phyloP scores from a whole-genome alignment of 768 basidiomycete genomes.

The Trametes sanguinea region DNA sequence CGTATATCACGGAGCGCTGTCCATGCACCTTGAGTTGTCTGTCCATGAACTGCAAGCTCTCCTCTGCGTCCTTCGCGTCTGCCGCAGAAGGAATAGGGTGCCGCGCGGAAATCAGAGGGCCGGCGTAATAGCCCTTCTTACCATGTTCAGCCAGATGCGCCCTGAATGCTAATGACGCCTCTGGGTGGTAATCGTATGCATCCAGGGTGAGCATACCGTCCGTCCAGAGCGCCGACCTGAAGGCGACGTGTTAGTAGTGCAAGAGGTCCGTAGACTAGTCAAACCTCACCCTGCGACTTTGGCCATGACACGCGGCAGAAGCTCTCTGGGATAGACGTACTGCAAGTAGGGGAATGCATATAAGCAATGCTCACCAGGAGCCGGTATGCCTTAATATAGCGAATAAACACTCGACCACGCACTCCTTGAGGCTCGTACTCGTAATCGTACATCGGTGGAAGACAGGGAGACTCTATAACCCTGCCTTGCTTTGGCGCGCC shows the following conservation, averaged over 20 bases:
- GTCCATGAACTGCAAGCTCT: conserved; percentile 21
- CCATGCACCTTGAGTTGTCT: conserved; percentile 16
- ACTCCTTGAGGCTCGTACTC: conserved; percentile 9
- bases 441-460: conserved; percentile 11
- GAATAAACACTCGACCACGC: neutral
- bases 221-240: neutral
- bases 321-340: too few species aligned
- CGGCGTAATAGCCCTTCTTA: conserved; percentile 15
- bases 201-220: conserved; percentile 6
- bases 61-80: neutral
- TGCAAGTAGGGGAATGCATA: too few species aligned
- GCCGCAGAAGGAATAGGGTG: neutral
- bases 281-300: too few species aligned
- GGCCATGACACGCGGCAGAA: too few species aligned
- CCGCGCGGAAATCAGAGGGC: conserved; percentile 15
- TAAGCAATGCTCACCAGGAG: too few species aligned
- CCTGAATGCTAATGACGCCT: neutral
- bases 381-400: too few species aligned
- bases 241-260: too few species aligned
- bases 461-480: neutral
- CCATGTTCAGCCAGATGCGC: conserved; percentile 4
- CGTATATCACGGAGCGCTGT: conserved; percentile 24
- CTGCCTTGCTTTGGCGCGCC: neutral
- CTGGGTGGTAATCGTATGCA: conserved; percentile 9
- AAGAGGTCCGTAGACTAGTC: too few species aligned